These are phyloP conservation scores for Endoconidiophora polonica DNA, from an alignment of 2,329 filamentous ascomycete species.

Conservation along the genomic window DNA sequence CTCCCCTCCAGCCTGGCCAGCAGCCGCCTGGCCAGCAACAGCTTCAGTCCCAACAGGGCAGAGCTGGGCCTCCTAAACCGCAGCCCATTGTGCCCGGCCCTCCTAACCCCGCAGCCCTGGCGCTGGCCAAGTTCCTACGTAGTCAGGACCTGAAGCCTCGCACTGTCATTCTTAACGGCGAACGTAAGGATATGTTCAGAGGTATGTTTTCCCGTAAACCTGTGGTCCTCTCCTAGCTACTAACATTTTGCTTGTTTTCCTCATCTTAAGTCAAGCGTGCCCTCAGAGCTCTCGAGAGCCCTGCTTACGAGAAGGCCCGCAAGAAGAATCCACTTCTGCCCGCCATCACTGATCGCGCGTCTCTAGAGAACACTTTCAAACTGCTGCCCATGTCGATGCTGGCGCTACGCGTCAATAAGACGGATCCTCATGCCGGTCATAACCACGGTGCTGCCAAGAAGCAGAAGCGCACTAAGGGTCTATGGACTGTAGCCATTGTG, in stretches of 20 bases:
- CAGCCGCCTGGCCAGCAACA: conserved; percentile 25
- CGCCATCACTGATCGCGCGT: conserved; percentile 70
- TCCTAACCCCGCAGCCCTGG: conserved; percentile 75
- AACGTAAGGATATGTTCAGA: conserved; percentile 96
- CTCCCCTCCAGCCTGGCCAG: conserved; percentile 17
- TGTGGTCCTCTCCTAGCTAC: not conserved
- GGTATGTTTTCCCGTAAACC: conserved; percentile 32
- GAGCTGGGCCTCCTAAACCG: conserved; percentile 23
- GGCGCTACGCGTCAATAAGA: conserved; percentile 73
- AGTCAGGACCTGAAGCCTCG: conserved; percentile 72
- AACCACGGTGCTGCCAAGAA: conserved; percentile 57
- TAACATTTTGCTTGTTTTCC: not conserved
- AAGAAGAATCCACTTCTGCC: conserved; percentile 83
- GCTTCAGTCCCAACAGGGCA: conserved; percentile 22
- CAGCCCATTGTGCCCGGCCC: conserved; percentile 62
- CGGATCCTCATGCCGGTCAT: conserved; percentile 43
- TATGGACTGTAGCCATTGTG: conserved; percentile 91
- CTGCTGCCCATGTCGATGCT: conserved; percentile 87
- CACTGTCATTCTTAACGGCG: conserved; percentile 85
- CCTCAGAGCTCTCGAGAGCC: conserved; percentile 73
- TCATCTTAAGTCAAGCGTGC: conserved; percentile 68
- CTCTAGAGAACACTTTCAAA: conserved; percentile 88
- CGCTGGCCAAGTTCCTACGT: conserved; percentile 75
- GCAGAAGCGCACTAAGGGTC: conserved; percentile 79
- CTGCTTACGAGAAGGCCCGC: conserved; percentile 75